Base-by-base conservation (phyloP, 352 stramenopile genomes). In the Pythium scleroteichum region DNA sequence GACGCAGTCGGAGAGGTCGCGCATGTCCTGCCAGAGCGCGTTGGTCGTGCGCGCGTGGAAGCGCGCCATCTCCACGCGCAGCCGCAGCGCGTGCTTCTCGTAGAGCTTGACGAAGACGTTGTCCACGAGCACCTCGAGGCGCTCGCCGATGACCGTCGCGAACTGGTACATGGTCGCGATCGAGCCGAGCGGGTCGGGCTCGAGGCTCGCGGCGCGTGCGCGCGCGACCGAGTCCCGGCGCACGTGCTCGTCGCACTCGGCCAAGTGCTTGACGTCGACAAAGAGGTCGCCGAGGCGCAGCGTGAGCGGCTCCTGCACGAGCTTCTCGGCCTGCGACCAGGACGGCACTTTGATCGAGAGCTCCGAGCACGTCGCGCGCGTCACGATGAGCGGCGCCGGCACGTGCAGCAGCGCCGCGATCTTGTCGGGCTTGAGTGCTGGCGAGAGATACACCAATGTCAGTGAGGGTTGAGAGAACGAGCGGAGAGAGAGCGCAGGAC, bases 341-440 rank as follows among this genome's bases (percentile, higher is more conserved):
- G 80, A 88, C 32, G 80, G 80, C 44, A 88, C 78, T 26, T 78
- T 75, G 47, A 90, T 76, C 26, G 45, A 64, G 14, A 88, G 51
- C 53, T 90, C 76, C 26, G 69, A 73, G 52, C 78, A 90, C 20
- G 68, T 78, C 27, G 74, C 80, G 1, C 59, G 58, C 19, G 76
- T 87, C 44, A 88, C 66, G n/a, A 84, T 59, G n/a, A 90, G 62
- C 22, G 76, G 71, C 6, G 68, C 41, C 14, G 72, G 72, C 19
- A 88, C 47, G 47, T 74, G 66, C 4, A 90, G 47, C 13, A 76
- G 42, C n/a, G 71, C 59, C 5, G 76, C 72, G 23, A 90, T 55
- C 40, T 82, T 83, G 64, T 85, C 70, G 12, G 80, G 55, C 61
- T 90, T 90, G n/a, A 90, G 69, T n/a, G 73, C 80, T 90, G 52